Evolutionary conservation across 164 flowering plant genomes (phyloP).

Genomic region (Magnolia kwangsiensis): DNA sequence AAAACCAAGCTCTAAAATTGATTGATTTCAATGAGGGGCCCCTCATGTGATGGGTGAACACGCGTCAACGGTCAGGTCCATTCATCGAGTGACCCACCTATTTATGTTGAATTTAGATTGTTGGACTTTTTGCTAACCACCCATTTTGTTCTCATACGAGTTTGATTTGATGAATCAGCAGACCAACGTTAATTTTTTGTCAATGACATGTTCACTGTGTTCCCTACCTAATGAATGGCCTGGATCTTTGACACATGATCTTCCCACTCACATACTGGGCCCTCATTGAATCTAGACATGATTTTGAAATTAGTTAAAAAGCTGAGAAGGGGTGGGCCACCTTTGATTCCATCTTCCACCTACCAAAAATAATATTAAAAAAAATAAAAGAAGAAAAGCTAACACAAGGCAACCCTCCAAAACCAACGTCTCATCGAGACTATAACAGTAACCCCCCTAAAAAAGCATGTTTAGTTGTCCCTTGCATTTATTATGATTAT

Average conservation of each 20-base stretch:
- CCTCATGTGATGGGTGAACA: too few species aligned
- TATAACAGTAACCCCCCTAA: not conserved
- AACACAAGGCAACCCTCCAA: slow-evolving; percentile 1
- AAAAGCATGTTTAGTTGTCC: slow-evolving; percentile 9
- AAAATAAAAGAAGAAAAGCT: slow-evolving; percentile 1
- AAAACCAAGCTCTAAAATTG: too few species aligned
- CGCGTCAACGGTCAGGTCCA: not conserved
- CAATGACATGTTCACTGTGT: not conserved
- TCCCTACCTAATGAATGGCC: not conserved
- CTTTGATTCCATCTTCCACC: slow-evolving; percentile 3
- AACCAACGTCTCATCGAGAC: slow-evolving; percentile 1
- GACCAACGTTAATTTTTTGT: not conserved
- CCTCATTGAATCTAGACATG: not conserved
- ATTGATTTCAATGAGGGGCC: too few species aligned
- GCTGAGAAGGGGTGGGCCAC: not conserved
- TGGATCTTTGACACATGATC: not conserved
- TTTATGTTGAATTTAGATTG: not conserved
- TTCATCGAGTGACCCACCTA: not conserved
- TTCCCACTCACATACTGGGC: not conserved
- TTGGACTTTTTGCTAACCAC: not conserved
- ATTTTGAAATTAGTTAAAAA: not conserved
- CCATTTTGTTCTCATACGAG: not conserved
- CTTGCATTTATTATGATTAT: not conserved
- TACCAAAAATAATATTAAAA: not conserved
- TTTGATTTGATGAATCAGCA: not conserved